Evolutionary conservation across 495 filamentous ascomycete genomes (phyloP).

Genomic region (Aspergillus ostianus): DNA sequence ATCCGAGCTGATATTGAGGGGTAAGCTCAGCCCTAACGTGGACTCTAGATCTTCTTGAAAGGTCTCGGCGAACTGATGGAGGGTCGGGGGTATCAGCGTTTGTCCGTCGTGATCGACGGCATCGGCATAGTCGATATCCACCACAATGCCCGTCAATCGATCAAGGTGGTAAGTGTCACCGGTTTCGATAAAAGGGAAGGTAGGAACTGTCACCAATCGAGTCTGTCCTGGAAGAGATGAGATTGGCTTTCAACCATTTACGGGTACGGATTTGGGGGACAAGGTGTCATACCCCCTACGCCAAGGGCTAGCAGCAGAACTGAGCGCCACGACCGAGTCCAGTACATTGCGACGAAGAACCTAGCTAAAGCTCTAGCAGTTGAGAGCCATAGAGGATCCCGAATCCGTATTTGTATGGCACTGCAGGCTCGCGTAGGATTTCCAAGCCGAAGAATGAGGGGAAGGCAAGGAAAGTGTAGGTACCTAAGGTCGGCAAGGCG

Average conservation of each 20-base stretch:
- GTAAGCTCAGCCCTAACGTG: conserved; percentile 26
- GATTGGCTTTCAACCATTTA: background rate
- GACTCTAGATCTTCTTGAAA: conserved; percentile 40
- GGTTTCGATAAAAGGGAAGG: conserved; percentile 32
- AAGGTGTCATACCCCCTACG: background rate
- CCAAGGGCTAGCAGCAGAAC: background rate
- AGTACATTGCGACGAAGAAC: background rate
- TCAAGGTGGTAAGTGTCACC: conserved; percentile 28
- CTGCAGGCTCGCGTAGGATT: background rate
- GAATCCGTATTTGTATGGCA: background rate
- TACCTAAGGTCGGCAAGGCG: too few relatives aligned
- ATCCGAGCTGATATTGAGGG: conserved; percentile 16
- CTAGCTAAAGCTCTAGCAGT: background rate
- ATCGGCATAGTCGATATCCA: conserved; percentile 39
- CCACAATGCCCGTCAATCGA: conserved; percentile 34
- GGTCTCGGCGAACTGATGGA: conserved; percentile 40
- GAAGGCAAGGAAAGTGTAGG: too few relatives aligned
- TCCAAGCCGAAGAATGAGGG: too few relatives aligned
- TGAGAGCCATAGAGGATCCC: background rate
- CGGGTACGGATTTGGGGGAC: background rate
- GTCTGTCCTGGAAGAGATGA: conserved; percentile 5
- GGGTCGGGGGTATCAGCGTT: conserved; percentile 48
- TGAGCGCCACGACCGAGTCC: background rate
- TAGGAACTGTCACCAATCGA: conserved; percentile 30
- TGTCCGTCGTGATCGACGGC: conserved; percentile 37